Base-by-base conservation (phyloP, 1,284 basidiomycete species). In the Sporisorium graminicola region DNA sequence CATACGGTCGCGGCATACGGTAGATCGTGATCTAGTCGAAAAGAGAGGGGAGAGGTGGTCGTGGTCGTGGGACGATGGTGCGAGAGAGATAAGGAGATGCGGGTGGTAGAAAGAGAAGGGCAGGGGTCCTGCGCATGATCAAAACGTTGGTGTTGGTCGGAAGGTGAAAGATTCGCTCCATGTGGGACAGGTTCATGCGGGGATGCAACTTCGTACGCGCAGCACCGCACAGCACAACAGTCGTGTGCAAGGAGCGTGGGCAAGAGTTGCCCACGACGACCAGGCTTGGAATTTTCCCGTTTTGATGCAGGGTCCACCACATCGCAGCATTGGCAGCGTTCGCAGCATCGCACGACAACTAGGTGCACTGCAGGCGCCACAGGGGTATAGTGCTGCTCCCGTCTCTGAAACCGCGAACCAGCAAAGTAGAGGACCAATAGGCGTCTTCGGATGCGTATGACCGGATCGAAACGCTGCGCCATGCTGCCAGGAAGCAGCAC, bases 241-340 rank as follows among this genome's bases (percentile, higher is more conserved):
- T 14, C 51, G 51, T 52, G 33, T 33, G 31, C 33, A 31, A n/a
- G n/a, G n/a, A n/a, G n/a, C n/a, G 31, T 12, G 5, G 20, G 20
- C 20, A 42, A 29, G 27, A 43, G 44, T 4, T 24, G 33, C 42
- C 20, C 16, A 44, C 18, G n/a, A n/a, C n/a, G n/a, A 43, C 35
- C 52, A 65, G 50, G 55, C 62, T 58, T 58, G 62, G 55, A 46
- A 53, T 52, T 58, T 64, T n/a, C n/a, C n/a, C n/a, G n/a, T n/a
- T 10, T 51, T 58, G 33, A 66, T 60, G 64, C 57, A 66, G 64
- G 64, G 64, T 65, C 64, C 62, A 51, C 50, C 9, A 29, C 31
- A 5, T 18, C 29, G 29, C 29, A 31, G 29, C 29, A 31, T 5
- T 27, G n/a, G 42, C 42, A 43, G 9, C 42, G 20, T 31, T 43